Conservation (phyloP, 441 rosid species). For the Melastoma candidum region DNA sequence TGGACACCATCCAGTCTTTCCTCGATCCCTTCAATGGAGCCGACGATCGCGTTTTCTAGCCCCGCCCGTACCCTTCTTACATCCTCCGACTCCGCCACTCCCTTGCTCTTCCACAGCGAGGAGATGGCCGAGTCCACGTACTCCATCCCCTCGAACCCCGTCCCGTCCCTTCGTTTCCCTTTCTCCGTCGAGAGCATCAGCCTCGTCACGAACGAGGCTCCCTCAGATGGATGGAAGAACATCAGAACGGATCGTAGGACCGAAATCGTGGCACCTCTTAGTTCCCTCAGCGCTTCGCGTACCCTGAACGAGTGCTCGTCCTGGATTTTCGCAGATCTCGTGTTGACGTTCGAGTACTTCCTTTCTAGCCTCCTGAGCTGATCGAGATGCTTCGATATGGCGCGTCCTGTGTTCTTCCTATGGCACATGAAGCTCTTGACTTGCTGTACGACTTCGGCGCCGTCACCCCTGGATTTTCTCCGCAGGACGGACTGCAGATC, state of each 20-base stretch:
- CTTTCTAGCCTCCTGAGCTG: slow-evolving; percentile 25
- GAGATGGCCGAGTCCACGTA: slow-evolving; percentile 35
- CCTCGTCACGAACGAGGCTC: slow-evolving; percentile 34
- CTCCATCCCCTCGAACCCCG: slow-evolving; percentile 36
- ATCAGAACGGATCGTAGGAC: slow-evolving; percentile 36
- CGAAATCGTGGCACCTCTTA: slow-evolving; percentile 25
- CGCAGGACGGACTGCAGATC: slow-evolving; percentile 48
- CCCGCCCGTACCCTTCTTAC: slow-evolving; percentile 23
- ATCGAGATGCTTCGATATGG: slow-evolving; percentile 23
- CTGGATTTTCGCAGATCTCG: background rate
- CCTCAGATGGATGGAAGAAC: slow-evolving; percentile 27
- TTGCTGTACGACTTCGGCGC: slow-evolving; percentile 29
- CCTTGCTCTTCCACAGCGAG: slow-evolving; percentile 16
- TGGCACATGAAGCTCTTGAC: slow-evolving; percentile 32
- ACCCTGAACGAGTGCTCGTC: slow-evolving; percentile 20
- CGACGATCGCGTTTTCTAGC: slow-evolving; percentile 27
- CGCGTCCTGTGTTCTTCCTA: slow-evolving; percentile 44
- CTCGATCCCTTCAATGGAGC: slow-evolving; percentile 27
- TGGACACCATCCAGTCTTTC: slow-evolving; percentile 33
- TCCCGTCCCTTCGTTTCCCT: slow-evolving; percentile 12
- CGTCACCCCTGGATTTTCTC: slow-evolving; percentile 27
- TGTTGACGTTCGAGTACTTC: background rate
- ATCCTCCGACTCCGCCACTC: slow-evolving; percentile 19
- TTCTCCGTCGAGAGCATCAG: slow-evolving; percentile 21
- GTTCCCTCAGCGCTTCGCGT: slow-evolving; percentile 29